These are phyloP conservation scores for Fusarium keratoplasticum DNA, from an alignment of 2,329 filamentous ascomycete species.

Conservation along the genomic window DNA sequence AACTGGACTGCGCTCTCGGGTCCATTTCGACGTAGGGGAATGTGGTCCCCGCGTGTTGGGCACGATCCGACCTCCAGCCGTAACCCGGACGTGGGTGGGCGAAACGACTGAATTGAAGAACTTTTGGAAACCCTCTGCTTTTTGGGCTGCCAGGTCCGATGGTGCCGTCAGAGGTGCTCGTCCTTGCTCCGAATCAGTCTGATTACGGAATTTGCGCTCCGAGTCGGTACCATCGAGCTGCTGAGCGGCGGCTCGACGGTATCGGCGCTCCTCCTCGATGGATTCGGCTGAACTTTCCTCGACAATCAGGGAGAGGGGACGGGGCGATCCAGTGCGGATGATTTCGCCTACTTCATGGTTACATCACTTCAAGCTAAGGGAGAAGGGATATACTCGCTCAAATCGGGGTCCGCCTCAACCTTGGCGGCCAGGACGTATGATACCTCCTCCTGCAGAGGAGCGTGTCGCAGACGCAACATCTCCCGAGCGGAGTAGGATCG, in stretches of 20 bases:
- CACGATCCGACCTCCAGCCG: constrained; percentile 74
- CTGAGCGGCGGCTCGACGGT: constrained; percentile 36
- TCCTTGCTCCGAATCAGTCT: constrained; percentile 57
- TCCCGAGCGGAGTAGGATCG: constrained; percentile 58
- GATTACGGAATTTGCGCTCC: constrained; percentile 59
- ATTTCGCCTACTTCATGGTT: constrained; percentile 45
- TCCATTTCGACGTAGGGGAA: constrained; percentile 65
- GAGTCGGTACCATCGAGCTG: constrained; percentile 56
- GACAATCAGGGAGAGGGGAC: constrained; percentile 46
- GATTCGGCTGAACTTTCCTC: constrained; percentile 42
- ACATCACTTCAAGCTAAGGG: background rate
- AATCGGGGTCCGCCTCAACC: constrained; percentile 54
- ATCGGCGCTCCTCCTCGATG: constrained; percentile 16
- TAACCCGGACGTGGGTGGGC: constrained; percentile 74
- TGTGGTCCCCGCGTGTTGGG: constrained; percentile 68
- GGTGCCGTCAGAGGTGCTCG: constrained; percentile 66
- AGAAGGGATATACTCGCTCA: constrained; percentile 50
- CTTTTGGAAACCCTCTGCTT: constrained; percentile 73
- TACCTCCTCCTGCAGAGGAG: constrained; percentile 42
- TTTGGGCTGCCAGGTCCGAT: constrained; percentile 63
- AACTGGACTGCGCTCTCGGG: constrained; percentile 53
- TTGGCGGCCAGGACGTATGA: constrained; percentile 46
- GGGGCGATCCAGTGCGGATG: constrained; percentile 44
- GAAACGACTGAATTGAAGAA: constrained; percentile 77
- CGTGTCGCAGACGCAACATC: constrained; percentile 53